These are phyloP conservation scores for Platanus orientalis DNA, from an alignment of 164 flowering plant species.

Conservation along the genomic window DNA sequence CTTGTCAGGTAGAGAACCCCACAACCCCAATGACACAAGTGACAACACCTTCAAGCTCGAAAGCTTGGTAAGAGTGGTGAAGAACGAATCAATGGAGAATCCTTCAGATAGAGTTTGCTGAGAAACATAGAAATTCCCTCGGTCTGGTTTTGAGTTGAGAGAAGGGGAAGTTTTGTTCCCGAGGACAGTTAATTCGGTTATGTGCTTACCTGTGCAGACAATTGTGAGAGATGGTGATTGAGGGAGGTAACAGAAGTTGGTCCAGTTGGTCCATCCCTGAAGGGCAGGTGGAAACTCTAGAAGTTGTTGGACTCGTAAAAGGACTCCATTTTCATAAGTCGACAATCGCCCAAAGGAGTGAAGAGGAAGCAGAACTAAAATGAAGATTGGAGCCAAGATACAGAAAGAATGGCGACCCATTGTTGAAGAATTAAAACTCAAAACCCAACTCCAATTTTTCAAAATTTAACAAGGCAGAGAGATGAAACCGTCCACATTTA, in stretches of 20 bases:
- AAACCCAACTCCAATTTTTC: no score
- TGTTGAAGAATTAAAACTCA: neutral
- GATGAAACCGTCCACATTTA: neutral
- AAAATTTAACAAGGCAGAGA: no score
- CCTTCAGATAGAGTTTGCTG: constrained; percentile 32
- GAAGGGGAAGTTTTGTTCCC: constrained; percentile 52
- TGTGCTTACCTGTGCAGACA: constrained; percentile 44
- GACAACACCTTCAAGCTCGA: constrained; percentile 50
- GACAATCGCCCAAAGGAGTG: constrained; percentile 35
- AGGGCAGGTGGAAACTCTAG: constrained; percentile 67
- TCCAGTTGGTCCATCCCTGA: constrained; percentile 61
- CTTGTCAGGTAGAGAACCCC: constrained; percentile 75
- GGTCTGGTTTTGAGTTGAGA: constrained; percentile 9
- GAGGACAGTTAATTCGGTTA: constrained; percentile 55
- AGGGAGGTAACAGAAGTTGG: constrained; percentile 64
- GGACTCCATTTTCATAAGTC: constrained; percentile 38
- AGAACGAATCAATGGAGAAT: constrained; percentile 66
- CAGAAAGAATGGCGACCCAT: constrained; percentile 11
- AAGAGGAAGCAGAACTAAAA: constrained; percentile 20
- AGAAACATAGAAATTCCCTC: constrained; percentile 20
- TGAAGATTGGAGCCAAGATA: constrained; percentile 11
- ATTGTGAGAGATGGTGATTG: constrained; percentile 45
- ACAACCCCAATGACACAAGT: constrained; percentile 68
- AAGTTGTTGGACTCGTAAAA: constrained; percentile 48
- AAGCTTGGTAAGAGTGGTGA: constrained; percentile 68